These are phyloP conservation scores for Viola pubescens DNA, from an alignment of 441 rosid species.

Conservation along the genomic window DNA sequence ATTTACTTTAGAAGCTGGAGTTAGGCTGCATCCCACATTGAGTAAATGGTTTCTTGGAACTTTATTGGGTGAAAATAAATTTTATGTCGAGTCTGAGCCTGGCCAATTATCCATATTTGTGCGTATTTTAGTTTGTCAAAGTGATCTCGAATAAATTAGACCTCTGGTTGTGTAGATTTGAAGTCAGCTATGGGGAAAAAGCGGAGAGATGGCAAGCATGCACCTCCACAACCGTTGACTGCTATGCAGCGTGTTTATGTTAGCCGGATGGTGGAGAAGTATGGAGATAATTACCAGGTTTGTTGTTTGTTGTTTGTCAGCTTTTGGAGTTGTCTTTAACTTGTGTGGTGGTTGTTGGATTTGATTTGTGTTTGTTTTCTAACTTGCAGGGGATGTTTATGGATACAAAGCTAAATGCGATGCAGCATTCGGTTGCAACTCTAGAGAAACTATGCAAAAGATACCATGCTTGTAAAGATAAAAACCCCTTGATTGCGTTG, in stretches of 20 bases:
- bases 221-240: slow-evolving; percentile 70
- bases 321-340: not conserved
- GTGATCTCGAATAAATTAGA: not conserved
- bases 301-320: not conserved
- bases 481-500: slow-evolving; percentile 55
- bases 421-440: slow-evolving; percentile 83
- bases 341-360: slow-evolving; percentile 1
- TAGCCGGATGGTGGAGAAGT: slow-evolving; percentile 50
- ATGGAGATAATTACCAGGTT: slow-evolving; percentile 79
- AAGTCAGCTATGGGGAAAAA: slow-evolving; percentile 84
- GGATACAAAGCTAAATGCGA: slow-evolving; percentile 76
- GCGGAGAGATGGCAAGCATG: slow-evolving; percentile 70
- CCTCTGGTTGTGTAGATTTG: slow-evolving; percentile 43
- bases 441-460: slow-evolving; percentile 70
- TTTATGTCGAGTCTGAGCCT: too few relatives aligned
- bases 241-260: slow-evolving; percentile 60
- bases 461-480: slow-evolving; percentile 42
- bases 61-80: too few relatives aligned
- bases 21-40: too few relatives aligned
- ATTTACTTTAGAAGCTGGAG: too few relatives aligned
- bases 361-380: not conserved
- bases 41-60: too few relatives aligned
- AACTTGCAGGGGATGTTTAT: slow-evolving; percentile 73
- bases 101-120: too few relatives aligned
- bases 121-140: not conserved